Evolutionary conservation across 345 rosid genomes (phyloP).

Genomic region (Melaleuca alternifolia): DNA sequence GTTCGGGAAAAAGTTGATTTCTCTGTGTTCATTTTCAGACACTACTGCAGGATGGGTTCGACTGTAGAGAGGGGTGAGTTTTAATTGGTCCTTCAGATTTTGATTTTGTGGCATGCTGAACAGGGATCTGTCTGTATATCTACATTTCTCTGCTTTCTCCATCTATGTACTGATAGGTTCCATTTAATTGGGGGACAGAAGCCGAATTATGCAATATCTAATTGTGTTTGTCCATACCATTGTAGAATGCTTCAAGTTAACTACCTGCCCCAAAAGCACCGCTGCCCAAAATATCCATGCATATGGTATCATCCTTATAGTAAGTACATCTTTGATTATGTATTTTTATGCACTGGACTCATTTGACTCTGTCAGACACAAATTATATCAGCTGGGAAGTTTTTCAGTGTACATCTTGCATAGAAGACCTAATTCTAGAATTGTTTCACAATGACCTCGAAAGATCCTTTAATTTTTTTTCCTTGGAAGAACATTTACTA

Average conservation of each 20-base stretch:
- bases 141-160: background rate
- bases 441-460: background rate
- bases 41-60: constrained; percentile 73
- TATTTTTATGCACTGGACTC: background rate
- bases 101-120: background rate
- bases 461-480: background rate
- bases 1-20: background rate
- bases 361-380: background rate
- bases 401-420: background rate
- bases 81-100: background rate
- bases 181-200: background rate
- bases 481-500: background rate
- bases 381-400: background rate
- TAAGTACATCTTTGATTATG: constrained; percentile 23
- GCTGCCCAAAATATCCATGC: constrained; percentile 65
- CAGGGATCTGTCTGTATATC: background rate
- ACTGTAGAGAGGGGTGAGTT: constrained; percentile 51
- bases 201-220: background rate
- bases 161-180: background rate
- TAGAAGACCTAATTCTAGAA: background rate
- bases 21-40: constrained; percentile 34
- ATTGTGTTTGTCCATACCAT: background rate
- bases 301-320: constrained; percentile 76
- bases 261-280: constrained; percentile 56
- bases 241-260: constrained; percentile 76